Percentiles rank a stretch among this genome's conserved stretches.
Conservation (phyloP, 1,284 basidiomycete species). For the Cryptococcus sp. region DNA sequence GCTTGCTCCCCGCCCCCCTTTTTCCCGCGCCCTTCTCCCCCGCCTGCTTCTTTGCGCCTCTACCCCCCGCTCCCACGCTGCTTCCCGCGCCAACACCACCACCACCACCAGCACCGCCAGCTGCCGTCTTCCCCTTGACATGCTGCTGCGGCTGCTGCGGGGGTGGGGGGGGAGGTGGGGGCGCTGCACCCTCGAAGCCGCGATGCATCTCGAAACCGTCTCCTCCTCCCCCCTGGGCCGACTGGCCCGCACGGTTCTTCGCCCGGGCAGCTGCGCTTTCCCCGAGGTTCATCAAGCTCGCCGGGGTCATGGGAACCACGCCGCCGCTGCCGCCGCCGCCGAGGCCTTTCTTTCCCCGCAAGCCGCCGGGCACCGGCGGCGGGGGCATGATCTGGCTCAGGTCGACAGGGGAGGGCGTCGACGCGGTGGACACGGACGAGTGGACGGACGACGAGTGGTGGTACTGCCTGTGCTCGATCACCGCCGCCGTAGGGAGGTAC, state of each 20-base stretch:
- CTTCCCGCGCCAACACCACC: no score
- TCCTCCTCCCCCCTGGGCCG: no score
- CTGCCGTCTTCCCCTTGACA: conserved; percentile 3
- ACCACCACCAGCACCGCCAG: not conserved
- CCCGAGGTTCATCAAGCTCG: conserved; percentile 78
- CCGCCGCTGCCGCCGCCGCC: no score
- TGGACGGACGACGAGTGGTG: conserved; percentile 17
- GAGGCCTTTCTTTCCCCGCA: conserved; percentile 28
- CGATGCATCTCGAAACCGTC: not conserved
- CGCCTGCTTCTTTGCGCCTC: not conserved
- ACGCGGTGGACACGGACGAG: conserved; percentile 23
- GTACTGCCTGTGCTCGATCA: conserved; percentile 33
- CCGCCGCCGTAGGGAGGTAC: conserved; percentile 39
- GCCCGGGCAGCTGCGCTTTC: not conserved
- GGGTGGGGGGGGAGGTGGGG: conserved; percentile 7
- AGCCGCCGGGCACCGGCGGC: conserved; percentile 48
- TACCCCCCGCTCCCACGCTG: no score
- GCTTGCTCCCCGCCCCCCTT: conserved; percentile 1
- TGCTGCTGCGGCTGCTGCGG: no score
- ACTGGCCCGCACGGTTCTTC: no score
- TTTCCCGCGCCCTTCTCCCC: not conserved
- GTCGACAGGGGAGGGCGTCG: conserved; percentile 76
- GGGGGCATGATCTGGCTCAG: conserved; percentile 61
- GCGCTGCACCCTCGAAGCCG: not conserved
- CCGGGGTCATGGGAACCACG: conserved; percentile 76